Base-by-base conservation (phyloP, 441 rosid genomes). In the Pelargonium australe region DNA sequence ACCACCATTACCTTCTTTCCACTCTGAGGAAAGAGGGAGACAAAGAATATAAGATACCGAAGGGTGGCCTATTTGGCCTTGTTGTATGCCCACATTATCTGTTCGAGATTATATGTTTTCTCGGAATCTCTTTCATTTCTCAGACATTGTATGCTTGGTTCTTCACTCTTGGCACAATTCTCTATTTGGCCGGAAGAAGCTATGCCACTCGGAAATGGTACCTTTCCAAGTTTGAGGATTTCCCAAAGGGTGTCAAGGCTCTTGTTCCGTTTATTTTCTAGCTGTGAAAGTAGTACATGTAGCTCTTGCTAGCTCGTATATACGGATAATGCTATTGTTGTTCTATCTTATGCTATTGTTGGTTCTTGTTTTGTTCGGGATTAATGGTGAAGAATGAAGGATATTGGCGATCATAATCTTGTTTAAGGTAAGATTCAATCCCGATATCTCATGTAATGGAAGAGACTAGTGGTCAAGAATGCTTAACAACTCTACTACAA, bases 31-130 rank as follows among this genome's bases (percentile, higher is more conserved):
- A 58, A 69, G 71, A 72, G 8, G 81, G 65, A n/a, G 75, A 65
- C 11, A 80, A 80, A 65, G 84, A 82, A 43, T 90, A 90, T 77
- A 92, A 79, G 76, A 75, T 92, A 65, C 96, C 96, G 0, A 70
- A 34, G 67, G 94, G 91, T 25, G 94, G 96, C 37, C 68, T 92
- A 0, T 92, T 90, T 70, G 81, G 66, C 12, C 19, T 80, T 2
- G 81, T 86, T 55, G 70, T 84, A 53, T 92, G 96, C 70, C 94
- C 96, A 58, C 95, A 89, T 66, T 90, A 92, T 60, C 71, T 90
- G 3, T 90, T 90, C 66, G 96, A 92, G 82, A 84, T 85, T 28
- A 13, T 87, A 53, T 87, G 57, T 1, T 86, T 87, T 41, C 72
- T 81, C 71, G 87, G 92, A 13, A 61, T 93, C 53, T 72, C 84